phyloP scores from a whole-genome alignment of 371 early-diverging fungal genomes.

The Phascolomyces articulosus region DNA sequence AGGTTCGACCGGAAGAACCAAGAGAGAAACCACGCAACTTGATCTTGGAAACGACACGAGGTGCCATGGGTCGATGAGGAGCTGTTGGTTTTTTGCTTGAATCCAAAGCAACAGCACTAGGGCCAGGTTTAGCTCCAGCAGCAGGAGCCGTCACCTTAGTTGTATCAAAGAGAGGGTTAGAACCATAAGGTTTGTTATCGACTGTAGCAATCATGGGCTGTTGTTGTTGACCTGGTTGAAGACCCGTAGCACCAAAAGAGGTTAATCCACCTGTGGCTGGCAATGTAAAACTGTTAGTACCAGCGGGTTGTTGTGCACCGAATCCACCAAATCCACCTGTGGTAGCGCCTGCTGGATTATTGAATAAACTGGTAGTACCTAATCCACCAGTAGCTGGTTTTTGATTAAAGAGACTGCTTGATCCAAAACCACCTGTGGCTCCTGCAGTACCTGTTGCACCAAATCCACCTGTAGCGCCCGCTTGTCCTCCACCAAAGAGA shows the following conservation, averaged over 20 bases:
- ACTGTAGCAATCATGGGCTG: slow-evolving; percentile 71
- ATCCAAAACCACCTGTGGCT: not conserved
- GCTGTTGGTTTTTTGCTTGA: slow-evolving; percentile 51
- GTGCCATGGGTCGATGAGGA: slow-evolving; percentile 66
- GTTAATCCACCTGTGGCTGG: slow-evolving; percentile 50
- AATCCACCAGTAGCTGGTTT: not conserved
- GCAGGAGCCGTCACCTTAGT: slow-evolving; percentile 23
- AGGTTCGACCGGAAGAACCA: slow-evolving; percentile 3
- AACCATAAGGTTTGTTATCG: slow-evolving; percentile 85
- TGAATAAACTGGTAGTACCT: slow-evolving; percentile 23
- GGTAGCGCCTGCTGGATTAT: slow-evolving; percentile 20
- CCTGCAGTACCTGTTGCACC: not conserved
- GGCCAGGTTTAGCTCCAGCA: slow-evolving; percentile 43
- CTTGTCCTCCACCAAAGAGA: not conserved
- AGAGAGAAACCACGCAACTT: slow-evolving; percentile 69
- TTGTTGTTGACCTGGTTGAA: slow-evolving; percentile 42
- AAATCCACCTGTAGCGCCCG: slow-evolving; percentile 3
- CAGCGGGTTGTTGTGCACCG: slow-evolving; percentile 25
- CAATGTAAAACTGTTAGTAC: slow-evolving; percentile 31
- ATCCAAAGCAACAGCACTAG: slow-evolving; percentile 49
- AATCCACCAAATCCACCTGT: slow-evolving; percentile 27
- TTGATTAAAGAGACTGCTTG: not conserved
- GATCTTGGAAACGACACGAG: slow-evolving; percentile 69
- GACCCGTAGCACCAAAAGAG: slow-evolving; percentile 40
- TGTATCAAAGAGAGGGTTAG: slow-evolving; percentile 76